Percentiles rank a stretch among this genome's conserved stretches.
phyloP scores from a whole-genome alignment of 768 basidiomycete species.

The Lanmaoa rubissima region DNA sequence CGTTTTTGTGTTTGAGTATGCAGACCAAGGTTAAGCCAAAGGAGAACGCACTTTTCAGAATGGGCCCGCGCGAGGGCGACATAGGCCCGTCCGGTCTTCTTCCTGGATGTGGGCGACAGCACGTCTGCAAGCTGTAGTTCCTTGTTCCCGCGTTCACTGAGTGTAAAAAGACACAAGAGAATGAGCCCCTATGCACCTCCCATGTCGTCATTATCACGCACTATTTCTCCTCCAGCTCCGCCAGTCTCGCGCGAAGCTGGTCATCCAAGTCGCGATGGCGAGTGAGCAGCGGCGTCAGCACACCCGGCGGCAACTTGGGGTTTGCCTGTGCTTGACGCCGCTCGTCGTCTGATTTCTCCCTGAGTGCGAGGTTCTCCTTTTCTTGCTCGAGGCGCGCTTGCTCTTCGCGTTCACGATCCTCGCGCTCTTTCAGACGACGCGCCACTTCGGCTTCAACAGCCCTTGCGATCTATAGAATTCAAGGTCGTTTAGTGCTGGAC shows the following conservation, averaged over 20 bases:
- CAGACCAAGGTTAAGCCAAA: neutral
- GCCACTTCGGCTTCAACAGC: conserved; percentile 76
- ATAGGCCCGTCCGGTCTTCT: conserved; percentile 81
- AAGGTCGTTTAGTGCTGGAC: neutral
- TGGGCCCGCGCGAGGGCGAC: conserved; percentile 80
- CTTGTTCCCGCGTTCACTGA: conserved; percentile 59
- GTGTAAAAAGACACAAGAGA: too few species aligned
- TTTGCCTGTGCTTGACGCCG: conserved; percentile 7
- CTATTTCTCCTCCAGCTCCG: conserved; percentile 74
- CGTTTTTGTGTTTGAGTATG: neutral
- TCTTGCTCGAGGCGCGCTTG: conserved; percentile 23
- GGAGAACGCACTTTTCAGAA: conserved; percentile 66
- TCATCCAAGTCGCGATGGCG: conserved; percentile 68
- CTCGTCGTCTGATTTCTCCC: conserved; percentile 15
- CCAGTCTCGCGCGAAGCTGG: conserved; percentile 59
- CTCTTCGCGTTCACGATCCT: conserved; percentile 35
- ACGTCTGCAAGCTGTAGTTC: conserved; percentile 60
- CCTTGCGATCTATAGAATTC: conserved; percentile 53
- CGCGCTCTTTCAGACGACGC: conserved; percentile 53
- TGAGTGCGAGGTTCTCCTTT: conserved; percentile 25
- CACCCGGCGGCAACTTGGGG: conserved; percentile 31
- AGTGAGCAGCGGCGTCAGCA: conserved; percentile 61
- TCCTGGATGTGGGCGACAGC: conserved; percentile 70
- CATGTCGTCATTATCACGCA: conserved; percentile 37
- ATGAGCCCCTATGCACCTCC: conserved; percentile 13